Conservation (phyloP, 257 asterid genomes). For the Nyctanthes arbortristis region DNA sequence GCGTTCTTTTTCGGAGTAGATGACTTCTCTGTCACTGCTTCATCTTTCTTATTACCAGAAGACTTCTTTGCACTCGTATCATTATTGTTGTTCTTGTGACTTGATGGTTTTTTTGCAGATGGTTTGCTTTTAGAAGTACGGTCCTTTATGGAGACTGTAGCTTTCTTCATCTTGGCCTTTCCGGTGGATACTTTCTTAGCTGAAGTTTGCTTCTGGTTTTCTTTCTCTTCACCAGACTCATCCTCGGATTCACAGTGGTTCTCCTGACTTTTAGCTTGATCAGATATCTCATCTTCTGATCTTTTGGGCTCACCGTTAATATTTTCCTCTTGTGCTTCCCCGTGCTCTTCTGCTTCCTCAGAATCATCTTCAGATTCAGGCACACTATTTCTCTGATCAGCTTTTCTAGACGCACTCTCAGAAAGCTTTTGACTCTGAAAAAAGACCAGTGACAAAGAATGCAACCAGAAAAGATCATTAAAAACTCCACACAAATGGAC, state of each 20-base stretch:
- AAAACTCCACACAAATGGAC: conserved; percentile 1
- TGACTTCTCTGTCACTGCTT: conserved; percentile 46
- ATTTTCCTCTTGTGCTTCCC: conserved; percentile 43
- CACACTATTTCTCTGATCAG: conserved; percentile 41
- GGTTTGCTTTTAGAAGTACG: conserved; percentile 58
- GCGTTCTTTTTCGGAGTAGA: conserved; percentile 54
- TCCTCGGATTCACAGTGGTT: conserved; percentile 50
- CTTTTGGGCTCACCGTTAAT: conserved; percentile 48
- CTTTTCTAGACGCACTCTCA: conserved; percentile 47
- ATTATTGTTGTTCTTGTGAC: conserved; percentile 40
- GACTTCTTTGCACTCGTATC: conserved; percentile 49
- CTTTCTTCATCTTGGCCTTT: conserved; percentile 55
- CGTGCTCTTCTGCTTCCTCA: conserved; percentile 50
- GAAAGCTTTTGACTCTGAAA: conserved; percentile 51
- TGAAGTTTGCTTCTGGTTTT: conserved; percentile 47
- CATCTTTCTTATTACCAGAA: conserved; percentile 60
- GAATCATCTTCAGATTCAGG: conserved; percentile 64
- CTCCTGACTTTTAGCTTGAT: conserved; percentile 60
- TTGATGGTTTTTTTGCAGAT: conserved; percentile 50
- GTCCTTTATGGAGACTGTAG: conserved; percentile 39
- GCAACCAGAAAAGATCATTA: not conserved
- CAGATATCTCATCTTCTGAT: conserved; percentile 75
- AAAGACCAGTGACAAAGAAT: conserved; percentile 15
- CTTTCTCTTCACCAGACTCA: conserved; percentile 47
- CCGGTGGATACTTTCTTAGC: conserved; percentile 50